Conservation (phyloP, 208 protist species). For the Naegleria gruberi region DNA sequence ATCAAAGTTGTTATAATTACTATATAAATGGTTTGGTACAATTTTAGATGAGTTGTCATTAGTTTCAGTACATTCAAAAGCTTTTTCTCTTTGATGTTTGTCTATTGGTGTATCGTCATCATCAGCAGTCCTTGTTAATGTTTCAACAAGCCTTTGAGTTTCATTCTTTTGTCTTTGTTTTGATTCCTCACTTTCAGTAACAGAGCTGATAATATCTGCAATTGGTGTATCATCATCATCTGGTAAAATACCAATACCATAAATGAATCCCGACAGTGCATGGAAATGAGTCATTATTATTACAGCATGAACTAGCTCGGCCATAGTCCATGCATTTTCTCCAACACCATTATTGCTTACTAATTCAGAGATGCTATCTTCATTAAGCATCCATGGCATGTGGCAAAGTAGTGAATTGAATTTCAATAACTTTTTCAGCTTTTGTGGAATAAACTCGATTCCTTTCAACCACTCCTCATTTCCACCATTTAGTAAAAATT, state of each 20-base stretch:
- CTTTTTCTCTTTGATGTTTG: neutral
- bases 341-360: neutral
- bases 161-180: neutral
- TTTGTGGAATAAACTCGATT: neutral
- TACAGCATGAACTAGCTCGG: constrained; percentile 18
- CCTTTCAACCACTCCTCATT: neutral
- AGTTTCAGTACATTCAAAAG: neutral
- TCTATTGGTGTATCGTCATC: neutral
- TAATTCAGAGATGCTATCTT: neutral
- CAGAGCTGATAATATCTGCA: neutral
- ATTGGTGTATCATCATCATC: neutral
- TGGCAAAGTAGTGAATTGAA: constrained; percentile 15
- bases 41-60: neutral
- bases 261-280: neutral
- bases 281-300: neutral
- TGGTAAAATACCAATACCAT: neutral
- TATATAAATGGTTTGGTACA: neutral
- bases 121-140: neutral
- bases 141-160: neutral
- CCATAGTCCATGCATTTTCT: constrained; percentile 5
- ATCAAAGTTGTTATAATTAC: constrained; percentile 4
- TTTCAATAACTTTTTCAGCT: neutral
- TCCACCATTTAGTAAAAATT: constrained; percentile 25
- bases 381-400: neutral
- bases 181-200: neutral